phyloP scores from a whole-genome alignment of 1,284 basidiomycete genomes.

The Ustilago lituana region DNA sequence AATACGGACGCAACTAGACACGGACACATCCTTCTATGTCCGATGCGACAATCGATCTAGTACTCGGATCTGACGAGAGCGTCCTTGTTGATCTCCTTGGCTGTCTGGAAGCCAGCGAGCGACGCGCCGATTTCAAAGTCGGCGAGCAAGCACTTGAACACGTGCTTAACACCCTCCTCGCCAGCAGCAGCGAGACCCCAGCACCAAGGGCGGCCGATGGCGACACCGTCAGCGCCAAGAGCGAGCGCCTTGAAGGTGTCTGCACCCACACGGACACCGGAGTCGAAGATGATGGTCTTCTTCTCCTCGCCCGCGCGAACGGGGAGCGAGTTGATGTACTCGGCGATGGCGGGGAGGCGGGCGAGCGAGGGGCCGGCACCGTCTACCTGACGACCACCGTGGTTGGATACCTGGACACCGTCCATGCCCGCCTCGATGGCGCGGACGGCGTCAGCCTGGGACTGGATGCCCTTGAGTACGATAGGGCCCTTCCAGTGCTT shows the following conservation, averaged over 20 bases:
- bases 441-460: constrained; percentile 48
- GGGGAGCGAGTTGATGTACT: constrained; percentile 35
- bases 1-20: too few species aligned
- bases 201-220: constrained; percentile 59
- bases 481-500: constrained; percentile 59
- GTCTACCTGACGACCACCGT: constrained; percentile 64
- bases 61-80: constrained; percentile 33
- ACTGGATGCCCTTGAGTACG: constrained; percentile 63
- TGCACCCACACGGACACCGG: constrained; percentile 56
- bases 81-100: constrained; percentile 16
- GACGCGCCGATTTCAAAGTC: constrained; percentile 53
- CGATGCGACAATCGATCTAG: constrained; percentile 27
- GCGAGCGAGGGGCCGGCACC: constrained; percentile 56
- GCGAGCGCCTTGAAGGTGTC: constrained; percentile 62
- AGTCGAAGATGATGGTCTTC: constrained; percentile 60
- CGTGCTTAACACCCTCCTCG: constrained; percentile 54
- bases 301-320: constrained; percentile 33
- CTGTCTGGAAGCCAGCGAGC: constrained; percentile 34
- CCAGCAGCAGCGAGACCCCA: constrained; percentile 60
- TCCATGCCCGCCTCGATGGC: constrained; percentile 60
- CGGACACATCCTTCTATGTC: neutral
- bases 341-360: constrained; percentile 48
- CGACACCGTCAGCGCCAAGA: constrained; percentile 61
- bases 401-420: constrained; percentile 63
- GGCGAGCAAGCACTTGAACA: constrained; percentile 55